Evolutionary conservation across 148 eudicot species (phyloP), one percentile per base, ranked within the genome.

Genomic region (Beta vulgaris): DNA sequence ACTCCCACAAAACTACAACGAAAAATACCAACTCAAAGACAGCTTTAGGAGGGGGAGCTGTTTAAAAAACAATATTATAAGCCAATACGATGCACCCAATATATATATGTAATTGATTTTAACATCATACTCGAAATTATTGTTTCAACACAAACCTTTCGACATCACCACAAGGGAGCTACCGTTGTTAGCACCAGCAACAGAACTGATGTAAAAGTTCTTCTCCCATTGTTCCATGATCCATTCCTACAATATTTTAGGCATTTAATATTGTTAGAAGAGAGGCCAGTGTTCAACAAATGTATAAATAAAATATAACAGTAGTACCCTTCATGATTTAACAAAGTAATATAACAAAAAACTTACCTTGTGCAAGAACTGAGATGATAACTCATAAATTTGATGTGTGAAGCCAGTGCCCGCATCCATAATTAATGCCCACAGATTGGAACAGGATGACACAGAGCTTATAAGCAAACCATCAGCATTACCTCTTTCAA

Each of bases 221-320:
- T 92, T 87, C 76, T 92, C 97, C 97, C 97, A 92, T 76, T 92
- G 95, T 78, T 90, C 97, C 95, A 92, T 88, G 65, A 92, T 92
- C 97, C 97, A 92, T 53, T 92, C 95, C 97, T 92, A 76, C 53
- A 71, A 76, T 19, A 31, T 51, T 44, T 42, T n/a, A 31, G 74
- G 58, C 60, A 63, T 57, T 46, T 48, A 65, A 70, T 7, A 25
- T 40, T 32, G 25, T 49, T 7, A 49, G n/a, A n/a, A 28, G 44
- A 71, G 51, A 21, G 44, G 43, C 18, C 29, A 23, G 64, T 60
- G 31, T n/a, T 43, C 26, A 39, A 39, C 4, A 51, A 51, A 51
- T 4, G n/a, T n/a, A 51, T 19, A 51, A 0, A 51, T 23, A 51
- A 51, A 6, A 7, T 51, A 21, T 19, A 51, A 51, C 57, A 51